Evolutionary conservation across 805 yeast genomes (phyloP).

Genomic region (Candida ipomoeae): DNA sequence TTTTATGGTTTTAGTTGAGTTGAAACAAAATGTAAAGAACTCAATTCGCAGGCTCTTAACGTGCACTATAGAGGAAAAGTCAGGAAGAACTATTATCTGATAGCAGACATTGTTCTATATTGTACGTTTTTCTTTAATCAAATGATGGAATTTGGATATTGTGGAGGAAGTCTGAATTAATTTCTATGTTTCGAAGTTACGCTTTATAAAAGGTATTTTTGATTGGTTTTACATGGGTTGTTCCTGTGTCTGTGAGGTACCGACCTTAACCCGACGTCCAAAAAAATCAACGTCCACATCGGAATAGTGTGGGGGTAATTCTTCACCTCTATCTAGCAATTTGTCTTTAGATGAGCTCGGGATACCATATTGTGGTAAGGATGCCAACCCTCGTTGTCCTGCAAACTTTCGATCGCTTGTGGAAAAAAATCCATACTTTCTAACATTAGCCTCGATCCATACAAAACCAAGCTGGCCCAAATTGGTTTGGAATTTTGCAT

Average conservation of each 20-base stretch:
- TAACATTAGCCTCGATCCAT: conserved; percentile 49
- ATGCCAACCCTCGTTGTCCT: conserved; percentile 38
- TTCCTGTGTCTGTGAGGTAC: conserved; percentile 10
- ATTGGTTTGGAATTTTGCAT: conserved; percentile 41
- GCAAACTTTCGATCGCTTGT: conserved; percentile 37
- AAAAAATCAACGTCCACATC: conserved; percentile 60
- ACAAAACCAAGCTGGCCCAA: conserved; percentile 44
- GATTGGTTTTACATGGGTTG: neutral
- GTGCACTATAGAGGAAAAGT: too few relatives aligned
- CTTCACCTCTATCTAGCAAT: conserved; percentile 67
- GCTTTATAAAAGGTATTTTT: neutral
- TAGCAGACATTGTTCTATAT: too few relatives aligned
- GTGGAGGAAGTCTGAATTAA: neutral
- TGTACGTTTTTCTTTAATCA: too few relatives aligned
- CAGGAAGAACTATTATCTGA: too few relatives aligned
- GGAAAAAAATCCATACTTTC: conserved; percentile 54
- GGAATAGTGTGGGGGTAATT: conserved; percentile 67
- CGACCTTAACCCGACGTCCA: conserved; percentile 36
- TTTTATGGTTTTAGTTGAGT: too few relatives aligned
- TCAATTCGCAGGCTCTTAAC: too few relatives aligned
- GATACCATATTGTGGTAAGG: conserved; percentile 38
- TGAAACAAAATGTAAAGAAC: too few relatives aligned
- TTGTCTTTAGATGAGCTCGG: conserved; percentile 35
- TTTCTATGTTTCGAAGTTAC: neutral
- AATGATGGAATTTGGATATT: too few relatives aligned